phyloP scores from a whole-genome alignment of 345 rosid species.

The Citrus mangshanensis region DNA sequence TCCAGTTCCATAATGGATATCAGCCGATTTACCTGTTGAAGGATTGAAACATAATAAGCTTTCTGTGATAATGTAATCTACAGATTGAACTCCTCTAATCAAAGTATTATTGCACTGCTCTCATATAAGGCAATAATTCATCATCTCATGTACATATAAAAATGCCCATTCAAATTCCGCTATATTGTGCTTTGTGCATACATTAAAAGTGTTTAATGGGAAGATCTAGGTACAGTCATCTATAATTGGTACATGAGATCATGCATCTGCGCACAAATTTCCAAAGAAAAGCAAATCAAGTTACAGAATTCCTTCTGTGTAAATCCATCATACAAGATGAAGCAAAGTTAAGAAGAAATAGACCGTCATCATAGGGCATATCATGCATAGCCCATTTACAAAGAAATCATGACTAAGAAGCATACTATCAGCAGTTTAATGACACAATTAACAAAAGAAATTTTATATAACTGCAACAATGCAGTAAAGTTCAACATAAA shows the following conservation, averaged over 20 bases:
- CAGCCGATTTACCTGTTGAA: conserved; percentile 51
- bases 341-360: background rate
- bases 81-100: background rate
- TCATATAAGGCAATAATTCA: background rate
- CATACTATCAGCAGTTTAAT: background rate
- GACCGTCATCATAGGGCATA: background rate
- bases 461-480: background rate
- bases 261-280: conserved; percentile 10
- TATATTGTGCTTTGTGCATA: conserved; percentile 15
- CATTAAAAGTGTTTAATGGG: conserved; percentile 21
- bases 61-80: background rate
- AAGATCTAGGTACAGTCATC: conserved; percentile 24
- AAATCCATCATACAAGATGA: background rate
- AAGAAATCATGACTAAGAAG: background rate
- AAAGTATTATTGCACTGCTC: background rate
- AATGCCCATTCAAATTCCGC: background rate
- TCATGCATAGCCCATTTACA: background rate
- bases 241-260: conserved; percentile 22
- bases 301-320: background rate
- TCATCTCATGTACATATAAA: background rate
- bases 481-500: background rate
- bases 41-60: background rate
- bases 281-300: background rate
- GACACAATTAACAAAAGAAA: background rate
- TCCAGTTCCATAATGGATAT: conserved; percentile 87